Conservation (phyloP, 257 asterid species). For the Jacaranda copaia region DNA sequence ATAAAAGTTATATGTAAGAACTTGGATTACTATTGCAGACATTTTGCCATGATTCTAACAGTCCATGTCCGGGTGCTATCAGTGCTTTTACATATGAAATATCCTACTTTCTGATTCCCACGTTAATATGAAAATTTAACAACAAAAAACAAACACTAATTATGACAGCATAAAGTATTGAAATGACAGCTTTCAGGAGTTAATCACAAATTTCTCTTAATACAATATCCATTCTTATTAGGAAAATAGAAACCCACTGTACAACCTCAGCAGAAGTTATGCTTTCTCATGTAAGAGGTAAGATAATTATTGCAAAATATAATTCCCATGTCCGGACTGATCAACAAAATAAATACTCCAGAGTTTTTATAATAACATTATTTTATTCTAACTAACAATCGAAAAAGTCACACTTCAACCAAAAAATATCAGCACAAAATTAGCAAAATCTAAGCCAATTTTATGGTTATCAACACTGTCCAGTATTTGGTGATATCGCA, state of each 20-base stretch:
- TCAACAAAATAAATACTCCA: background rate
- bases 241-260: background rate
- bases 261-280: background rate
- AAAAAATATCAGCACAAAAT: slow-evolving; percentile 4
- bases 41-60: too few relatives aligned
- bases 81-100: too few relatives aligned
- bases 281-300: background rate
- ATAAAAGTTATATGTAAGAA: too few relatives aligned
- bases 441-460: slow-evolving; percentile 8
- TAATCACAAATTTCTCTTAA: background rate
- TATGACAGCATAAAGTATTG: background rate
- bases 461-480: slow-evolving; percentile 10
- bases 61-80: too few relatives aligned
- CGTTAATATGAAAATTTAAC: too few relatives aligned
- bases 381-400: background rate
- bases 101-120: too few relatives aligned
- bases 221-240: background rate
- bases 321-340: background rate
- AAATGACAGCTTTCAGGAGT: background rate
- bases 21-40: too few relatives aligned
- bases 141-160: too few relatives aligned
- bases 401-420: slow-evolving; percentile 15
- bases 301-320: background rate
- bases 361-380: background rate
- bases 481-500: slow-evolving; percentile 27